phyloP scores from a whole-genome alignment of 192 early-diverging fungal genomes.

The Linnemannia schmuckeri region DNA sequence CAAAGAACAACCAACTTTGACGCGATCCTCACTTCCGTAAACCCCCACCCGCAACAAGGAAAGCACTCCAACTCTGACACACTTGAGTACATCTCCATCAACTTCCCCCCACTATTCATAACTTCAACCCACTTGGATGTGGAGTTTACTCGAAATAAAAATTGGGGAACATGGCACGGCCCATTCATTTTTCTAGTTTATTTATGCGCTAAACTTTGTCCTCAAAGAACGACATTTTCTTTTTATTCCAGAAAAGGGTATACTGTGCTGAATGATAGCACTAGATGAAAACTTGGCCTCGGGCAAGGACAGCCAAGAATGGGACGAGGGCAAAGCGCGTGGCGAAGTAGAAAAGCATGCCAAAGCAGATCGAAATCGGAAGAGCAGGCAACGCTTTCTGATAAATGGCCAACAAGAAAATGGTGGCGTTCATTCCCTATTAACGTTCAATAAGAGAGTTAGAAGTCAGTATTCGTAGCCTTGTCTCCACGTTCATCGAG shows the following conservation, averaged over 20 bases:
- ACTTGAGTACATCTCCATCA: background rate
- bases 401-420: conserved; percentile 85
- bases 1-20: background rate
- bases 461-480: too few species aligned
- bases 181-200: background rate
- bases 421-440: conserved; percentile 85
- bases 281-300: conserved; percentile 40
- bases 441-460: background rate
- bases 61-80: background rate
- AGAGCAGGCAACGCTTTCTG: conserved; percentile 88
- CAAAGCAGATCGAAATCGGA: conserved; percentile 90
- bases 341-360: conserved; percentile 85
- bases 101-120: too few species aligned
- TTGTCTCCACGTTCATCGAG: background rate
- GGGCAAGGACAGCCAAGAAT: conserved; percentile 46
- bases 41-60: background rate
- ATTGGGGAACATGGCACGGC: background rate
- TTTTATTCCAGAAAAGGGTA: background rate
- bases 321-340: conserved; percentile 65
- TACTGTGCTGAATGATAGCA: background rate
- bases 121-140: background rate
- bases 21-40: background rate
- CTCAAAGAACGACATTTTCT: background rate
- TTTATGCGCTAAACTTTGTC: background rate
- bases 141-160: background rate